These are phyloP conservation scores for Pleurozium schreberi DNA, from an alignment of 225 moss, liverwort and hornwort genomes.

Conservation along the genomic window DNA sequence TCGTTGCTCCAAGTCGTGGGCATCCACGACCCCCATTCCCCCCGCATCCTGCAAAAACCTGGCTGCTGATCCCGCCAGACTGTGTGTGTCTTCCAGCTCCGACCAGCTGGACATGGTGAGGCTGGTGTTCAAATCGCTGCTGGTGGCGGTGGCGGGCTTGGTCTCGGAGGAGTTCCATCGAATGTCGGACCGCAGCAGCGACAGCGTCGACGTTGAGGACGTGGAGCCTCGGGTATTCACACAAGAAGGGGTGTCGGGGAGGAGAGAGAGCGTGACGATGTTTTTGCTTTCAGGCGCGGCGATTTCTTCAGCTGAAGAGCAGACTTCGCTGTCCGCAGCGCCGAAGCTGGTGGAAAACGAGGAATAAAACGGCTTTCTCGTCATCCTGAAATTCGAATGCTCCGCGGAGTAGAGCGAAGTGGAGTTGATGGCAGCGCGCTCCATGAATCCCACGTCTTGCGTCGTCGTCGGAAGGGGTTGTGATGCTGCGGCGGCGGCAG, in stretches of 20 bases:
- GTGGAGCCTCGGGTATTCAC: conserved; percentile 13
- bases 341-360: conserved; percentile 34
- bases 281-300: conserved; percentile 30
- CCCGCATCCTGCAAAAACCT: neutral
- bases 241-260: conserved; percentile 58
- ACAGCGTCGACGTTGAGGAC: conserved; percentile 29
- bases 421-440: conserved; percentile 26
- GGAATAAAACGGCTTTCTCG: neutral
- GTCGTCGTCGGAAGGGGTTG: neutral
- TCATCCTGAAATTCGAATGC: conserved; percentile 3
- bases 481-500: neutral
- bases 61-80: neutral
- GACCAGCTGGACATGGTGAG: conserved; percentile 43
- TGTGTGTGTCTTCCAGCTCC: neutral
- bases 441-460: conserved; percentile 36
- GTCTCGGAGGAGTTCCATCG: conserved; percentile 3
- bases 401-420: conserved; percentile 5
- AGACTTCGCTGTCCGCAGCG: conserved; percentile 57
- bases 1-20: conserved; percentile 41
- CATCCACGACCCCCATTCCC: conserved; percentile 19
- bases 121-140: conserved; percentile 32
- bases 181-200: conserved; percentile 24
- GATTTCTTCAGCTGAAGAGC: conserved; percentile 26
- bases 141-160: neutral
- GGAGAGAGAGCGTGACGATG: conserved; percentile 67